Conservation (phyloP, 148 eudicot species). For the Rhododendron ovatum region DNA sequence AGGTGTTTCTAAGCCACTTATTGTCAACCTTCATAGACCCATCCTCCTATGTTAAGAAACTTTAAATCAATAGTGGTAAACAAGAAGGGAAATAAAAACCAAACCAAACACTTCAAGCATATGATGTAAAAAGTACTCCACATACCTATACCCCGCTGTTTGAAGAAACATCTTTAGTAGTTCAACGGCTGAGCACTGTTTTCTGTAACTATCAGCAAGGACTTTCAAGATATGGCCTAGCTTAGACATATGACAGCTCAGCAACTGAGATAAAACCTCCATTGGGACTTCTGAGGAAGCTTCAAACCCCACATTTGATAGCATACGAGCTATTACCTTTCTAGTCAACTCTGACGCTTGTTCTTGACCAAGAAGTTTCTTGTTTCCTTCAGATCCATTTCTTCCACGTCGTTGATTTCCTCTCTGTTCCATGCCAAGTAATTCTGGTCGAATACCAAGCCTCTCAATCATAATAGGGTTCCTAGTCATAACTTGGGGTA, state of each 20-base stretch:
- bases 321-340: conserved; percentile 61
- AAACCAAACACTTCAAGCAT: conserved; percentile 12
- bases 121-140: conserved; percentile 1
- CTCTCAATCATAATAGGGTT: conserved; percentile 95
- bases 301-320: conserved; percentile 68
- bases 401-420: conserved; percentile 50
- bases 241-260: conserved; percentile 76
- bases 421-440: conserved; percentile 69
- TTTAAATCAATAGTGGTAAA: neutral
- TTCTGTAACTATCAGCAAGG: conserved; percentile 83
- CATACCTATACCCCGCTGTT: conserved; percentile 70
- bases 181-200: conserved; percentile 81
- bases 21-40: neutral
- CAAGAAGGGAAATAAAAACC: neutral
- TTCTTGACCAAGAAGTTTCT: conserved; percentile 54
- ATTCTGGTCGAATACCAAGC: conserved; percentile 89
- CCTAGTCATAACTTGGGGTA: conserved; percentile 67
- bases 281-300: conserved; percentile 65
- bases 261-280: conserved; percentile 70
- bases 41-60: neutral
- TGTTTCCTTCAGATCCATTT: conserved; percentile 44
- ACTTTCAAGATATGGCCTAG: conserved; percentile 68
- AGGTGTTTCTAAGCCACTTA: neutral
- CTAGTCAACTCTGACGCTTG: conserved; percentile 72
- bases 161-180: conserved; percentile 87